Percentiles rank a stretch among this genome's conserved stretches.
These are phyloP conservation scores for Niveomyces coronatus DNA, from an alignment of 2,329 filamentous ascomycete genomes.

Conservation along the genomic window DNA sequence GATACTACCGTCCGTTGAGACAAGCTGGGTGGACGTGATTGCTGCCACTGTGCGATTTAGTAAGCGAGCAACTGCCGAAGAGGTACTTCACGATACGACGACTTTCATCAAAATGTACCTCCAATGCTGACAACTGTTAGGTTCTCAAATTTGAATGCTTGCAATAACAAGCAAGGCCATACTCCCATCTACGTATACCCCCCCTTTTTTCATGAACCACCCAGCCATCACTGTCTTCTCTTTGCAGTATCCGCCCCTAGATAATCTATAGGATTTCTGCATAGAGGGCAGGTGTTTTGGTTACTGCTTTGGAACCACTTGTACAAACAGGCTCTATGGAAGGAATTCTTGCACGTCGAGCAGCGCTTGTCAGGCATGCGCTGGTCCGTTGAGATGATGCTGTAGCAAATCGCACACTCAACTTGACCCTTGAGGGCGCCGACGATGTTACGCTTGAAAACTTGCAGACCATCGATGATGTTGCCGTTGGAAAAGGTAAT, in stretches of 20 bases:
- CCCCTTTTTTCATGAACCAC: conserved; percentile 12
- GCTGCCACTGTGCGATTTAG: conserved; percentile 61
- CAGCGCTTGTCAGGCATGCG: conserved; percentile 88
- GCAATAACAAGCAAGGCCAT: conserved; percentile 6
- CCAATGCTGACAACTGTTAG: no score
- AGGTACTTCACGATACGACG: conserved; percentile 18
- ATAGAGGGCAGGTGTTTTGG: conserved; percentile 84
- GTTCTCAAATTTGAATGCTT: conserved; percentile 5
- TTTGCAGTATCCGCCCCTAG: conserved; percentile 30
- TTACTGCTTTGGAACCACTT: conserved; percentile 96
- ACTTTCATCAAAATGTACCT: neutral
- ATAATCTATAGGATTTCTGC: conserved; percentile 74
- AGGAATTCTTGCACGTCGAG: conserved; percentile 84
- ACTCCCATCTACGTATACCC: conserved; percentile 14
- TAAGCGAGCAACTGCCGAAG: conserved; percentile 52
- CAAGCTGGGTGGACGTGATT: conserved; percentile 54
- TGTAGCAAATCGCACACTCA: conserved; percentile 96
- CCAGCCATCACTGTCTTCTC: conserved; percentile 20
- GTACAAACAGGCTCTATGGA: conserved; percentile 83
- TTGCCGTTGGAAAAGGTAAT: conserved; percentile 89
- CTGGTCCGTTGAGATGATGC: conserved; percentile 80
- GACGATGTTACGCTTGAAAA: conserved; percentile 79
- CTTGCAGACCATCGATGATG: conserved; percentile 75
- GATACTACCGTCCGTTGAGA: conserved; percentile 52
- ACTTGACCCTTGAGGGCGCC: conserved; percentile 85